Conservation (phyloP, 2,329 filamentous ascomycete species). For the Aspergillus fijiensis region DNA sequence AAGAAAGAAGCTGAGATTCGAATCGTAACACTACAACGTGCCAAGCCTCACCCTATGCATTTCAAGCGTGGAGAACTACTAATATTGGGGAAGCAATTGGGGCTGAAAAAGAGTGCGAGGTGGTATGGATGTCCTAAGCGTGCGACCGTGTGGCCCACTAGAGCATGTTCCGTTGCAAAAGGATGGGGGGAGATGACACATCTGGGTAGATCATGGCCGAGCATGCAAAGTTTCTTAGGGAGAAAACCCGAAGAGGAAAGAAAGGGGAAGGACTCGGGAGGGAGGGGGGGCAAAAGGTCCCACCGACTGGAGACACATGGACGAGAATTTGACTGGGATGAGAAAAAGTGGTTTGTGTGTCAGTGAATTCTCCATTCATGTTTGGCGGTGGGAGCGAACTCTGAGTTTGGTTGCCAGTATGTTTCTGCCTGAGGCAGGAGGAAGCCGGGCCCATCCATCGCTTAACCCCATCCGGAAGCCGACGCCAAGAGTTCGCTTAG, state of each 20-base stretch:
- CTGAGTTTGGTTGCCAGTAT: not conserved
- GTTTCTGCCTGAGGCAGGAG: slow-evolving; percentile 15
- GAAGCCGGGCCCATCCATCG: not conserved
- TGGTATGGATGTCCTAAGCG: not conserved
- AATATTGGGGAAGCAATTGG: not conserved
- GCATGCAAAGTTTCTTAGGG: not conserved
- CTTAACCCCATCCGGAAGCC: slow-evolving; percentile 11
- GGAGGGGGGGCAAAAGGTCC: not conserved
- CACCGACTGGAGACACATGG: not conserved
- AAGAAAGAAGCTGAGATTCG: not conserved
- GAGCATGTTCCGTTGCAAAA: not conserved
- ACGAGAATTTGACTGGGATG: no score
- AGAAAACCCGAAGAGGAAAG: not conserved
- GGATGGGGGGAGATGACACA: not conserved
- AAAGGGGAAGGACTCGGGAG: not conserved
- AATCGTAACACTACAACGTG: not conserved
- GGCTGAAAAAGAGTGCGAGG: not conserved
- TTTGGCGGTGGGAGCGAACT: not conserved
- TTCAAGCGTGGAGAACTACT: slow-evolving; percentile 6
- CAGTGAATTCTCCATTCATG: not conserved
- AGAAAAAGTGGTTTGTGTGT: not conserved
- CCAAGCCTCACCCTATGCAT: slow-evolving; percentile 5
- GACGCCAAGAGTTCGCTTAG: slow-evolving; percentile 35
- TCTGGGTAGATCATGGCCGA: not conserved
- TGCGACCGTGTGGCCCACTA: not conserved